A percentile compares a stretch with the other conserved stretches of the same genome.
These are phyloP conservation scores for Monilinia vaccinii-corymbosi DNA, from an alignment of 2,329 filamentous ascomycete species.

Conservation along the genomic window DNA sequence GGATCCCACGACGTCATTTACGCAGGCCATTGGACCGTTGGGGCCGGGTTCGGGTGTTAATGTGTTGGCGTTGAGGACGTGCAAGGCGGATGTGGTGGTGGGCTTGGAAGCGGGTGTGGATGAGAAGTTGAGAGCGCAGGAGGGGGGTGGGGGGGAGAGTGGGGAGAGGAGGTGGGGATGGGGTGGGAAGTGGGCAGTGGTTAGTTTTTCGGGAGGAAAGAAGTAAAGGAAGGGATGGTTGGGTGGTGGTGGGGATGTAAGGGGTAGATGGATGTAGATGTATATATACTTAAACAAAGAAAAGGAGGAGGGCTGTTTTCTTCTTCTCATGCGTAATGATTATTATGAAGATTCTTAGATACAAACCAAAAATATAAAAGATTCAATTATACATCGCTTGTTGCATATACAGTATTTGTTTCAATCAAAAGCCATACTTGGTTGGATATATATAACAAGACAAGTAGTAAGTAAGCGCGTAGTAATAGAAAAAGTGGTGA, in stretches of 20 bases:
- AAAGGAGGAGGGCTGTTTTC: neutral
- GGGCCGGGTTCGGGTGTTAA: conserved; percentile 76
- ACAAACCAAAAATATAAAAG: no score
- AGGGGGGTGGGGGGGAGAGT: conserved; percentile 60
- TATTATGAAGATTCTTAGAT: neutral
- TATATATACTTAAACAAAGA: neutral
- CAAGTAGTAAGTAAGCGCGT: no score
- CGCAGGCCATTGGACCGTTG: conserved; percentile 74
- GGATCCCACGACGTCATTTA: conserved; percentile 82
- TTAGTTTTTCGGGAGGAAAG: conserved; percentile 71
- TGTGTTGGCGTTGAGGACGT: conserved; percentile 79
- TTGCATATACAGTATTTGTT: no score
- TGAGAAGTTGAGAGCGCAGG: conserved; percentile 61
- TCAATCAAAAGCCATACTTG: no score
- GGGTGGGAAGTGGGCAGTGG: conserved; percentile 95
- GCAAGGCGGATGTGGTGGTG: conserved; percentile 94
- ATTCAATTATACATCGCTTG: neutral
- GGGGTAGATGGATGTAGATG: neutral
- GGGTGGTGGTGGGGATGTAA: neutral
- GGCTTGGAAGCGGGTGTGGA: conserved; percentile 76
- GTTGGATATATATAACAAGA: no score
- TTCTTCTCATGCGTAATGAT: neutral
- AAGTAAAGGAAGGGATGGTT: no score
- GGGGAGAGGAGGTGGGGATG: conserved; percentile 77
- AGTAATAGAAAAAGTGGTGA: no score